Evolutionary conservation across 2,329 filamentous ascomycete species (phyloP), one percentile per base, ranked within the genome.

Genomic region (Fusarium goolgardi): DNA sequence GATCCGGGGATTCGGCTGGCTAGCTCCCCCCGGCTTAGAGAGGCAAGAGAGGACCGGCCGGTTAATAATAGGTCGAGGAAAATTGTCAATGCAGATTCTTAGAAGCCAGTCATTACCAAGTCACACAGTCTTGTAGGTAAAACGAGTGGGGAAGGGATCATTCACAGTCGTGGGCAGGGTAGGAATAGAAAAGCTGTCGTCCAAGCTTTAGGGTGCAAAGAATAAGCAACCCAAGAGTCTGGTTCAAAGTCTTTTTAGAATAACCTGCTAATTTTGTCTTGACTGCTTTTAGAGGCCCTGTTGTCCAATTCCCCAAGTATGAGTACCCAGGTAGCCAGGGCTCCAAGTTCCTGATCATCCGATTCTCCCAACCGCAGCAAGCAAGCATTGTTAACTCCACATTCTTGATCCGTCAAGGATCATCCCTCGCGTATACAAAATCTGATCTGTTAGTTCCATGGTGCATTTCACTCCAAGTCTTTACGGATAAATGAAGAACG

Each of bases 1-100:
- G 55, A 61, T 61, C 58, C 32, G 50, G 59, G 57, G 43, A 15
- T 21, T 35, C 11, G 50, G 31, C 34, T 12, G 3, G 16, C 34
- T 31, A 12, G 32, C n/a, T 37, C 21, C 6, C n/a, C 54, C 54
- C 23, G 29, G 54, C 11, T 7, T 5, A n/a, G 13, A 55, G 12
- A 29, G 27, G 25, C 25, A 29, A 29, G 27, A 29, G 27, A 49
- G 18, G n/a, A 41, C 10, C 34, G 4, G 25, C 2, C 7, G 47
- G 20, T 31, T 25, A 40, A 51, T 40, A 21, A 32, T 29, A 13
- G 12, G 11, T 20, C 3, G 25, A 6, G 15, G 16, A 23, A 1
- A 11, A 31, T 6, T 2, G 13, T n/a, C 4, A 31, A 37, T 53
- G 29, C 20, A 25, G 6, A 35, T 55, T 46, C 27, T 13, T 8